A percentile compares a stretch with the other conserved stretches of the same genome.
These are phyloP conservation scores for Trametes coccinea DNA, from an alignment of 768 basidiomycete species.

Conservation along the genomic window DNA sequence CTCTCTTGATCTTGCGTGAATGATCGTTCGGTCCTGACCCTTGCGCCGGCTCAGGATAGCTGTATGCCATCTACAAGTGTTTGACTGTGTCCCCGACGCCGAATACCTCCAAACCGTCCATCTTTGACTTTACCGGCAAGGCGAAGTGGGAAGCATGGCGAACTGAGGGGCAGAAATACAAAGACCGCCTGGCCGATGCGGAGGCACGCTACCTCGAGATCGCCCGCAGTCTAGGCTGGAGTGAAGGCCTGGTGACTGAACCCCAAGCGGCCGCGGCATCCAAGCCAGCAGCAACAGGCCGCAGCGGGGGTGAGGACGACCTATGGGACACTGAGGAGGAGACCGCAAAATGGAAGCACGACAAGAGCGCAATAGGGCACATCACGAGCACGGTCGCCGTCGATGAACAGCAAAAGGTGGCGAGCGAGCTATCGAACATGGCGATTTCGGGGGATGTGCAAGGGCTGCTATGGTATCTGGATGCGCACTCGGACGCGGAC, in stretches of 20 bases:
- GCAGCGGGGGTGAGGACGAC: conserved; percentile 36
- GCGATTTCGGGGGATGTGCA: conserved; percentile 59
- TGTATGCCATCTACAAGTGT: conserved; percentile 85
- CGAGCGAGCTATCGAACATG: conserved; percentile 57
- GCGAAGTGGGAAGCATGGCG: conserved; percentile 91
- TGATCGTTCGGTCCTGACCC: conserved; percentile 16
- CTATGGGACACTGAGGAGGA: conserved; percentile 45
- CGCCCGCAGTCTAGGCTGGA: conserved; percentile 72
- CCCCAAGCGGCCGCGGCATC: neutral
- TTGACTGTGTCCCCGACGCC: conserved; percentile 62
- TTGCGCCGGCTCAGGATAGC: conserved; percentile 39
- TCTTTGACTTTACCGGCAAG: conserved; percentile 77
- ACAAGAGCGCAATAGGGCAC: conserved; percentile 53
- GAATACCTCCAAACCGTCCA: conserved; percentile 58
- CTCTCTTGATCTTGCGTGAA: conserved; percentile 15
- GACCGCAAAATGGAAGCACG: conserved; percentile 13
- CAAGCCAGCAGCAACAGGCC: conserved; percentile 13
- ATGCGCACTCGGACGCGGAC: conserved; percentile 42
- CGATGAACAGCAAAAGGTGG: conserved; percentile 32
- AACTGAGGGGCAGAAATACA: conserved; percentile 49
- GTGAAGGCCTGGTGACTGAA: conserved; percentile 32
- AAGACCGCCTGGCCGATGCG: conserved; percentile 43
- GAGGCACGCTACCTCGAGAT: conserved; percentile 69
- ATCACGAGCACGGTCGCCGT: conserved; percentile 59
- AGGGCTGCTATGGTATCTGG: conserved; percentile 46